Base-by-base conservation (phyloP, 306 rosid species). In the Carpinus fangiana region DNA sequence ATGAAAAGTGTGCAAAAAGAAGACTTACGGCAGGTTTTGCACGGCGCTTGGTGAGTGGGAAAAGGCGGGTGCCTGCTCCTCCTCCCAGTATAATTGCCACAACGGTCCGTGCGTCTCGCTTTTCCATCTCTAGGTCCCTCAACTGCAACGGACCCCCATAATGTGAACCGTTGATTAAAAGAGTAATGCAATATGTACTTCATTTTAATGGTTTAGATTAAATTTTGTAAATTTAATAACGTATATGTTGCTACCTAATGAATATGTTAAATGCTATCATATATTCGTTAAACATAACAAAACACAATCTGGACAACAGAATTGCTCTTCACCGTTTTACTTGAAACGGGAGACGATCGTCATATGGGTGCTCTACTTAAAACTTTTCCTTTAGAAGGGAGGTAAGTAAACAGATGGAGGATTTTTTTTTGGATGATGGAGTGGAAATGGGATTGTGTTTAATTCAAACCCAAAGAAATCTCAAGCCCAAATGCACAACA, bases 11-110 rank as follows among this genome's bases (percentile, higher is more conserved):
- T 47, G 51, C 67, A 57, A 51, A 60, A 66, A 41, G 48, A 51
- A 50, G 80, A 85, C 88, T 82, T 77, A 89, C 98, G 21, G 98
- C 98, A 62, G 98, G 98, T 72, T 95, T 95, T 73, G 98, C 98
- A 7, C 98, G 92, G 12, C 93, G 86, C 84, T 86, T 95, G 34
- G 98, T 95, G 79, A 95, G 93, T 69, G 98, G 98, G 76, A 90
- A 95, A 73, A 95, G 95, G 60, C 98, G 94, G 67, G 98, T 92
- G 18, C 98, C 98, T n/a, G 98, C 98, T 84, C 98, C 98, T 81
- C 98, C 98, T 48, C 98, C 98, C 3, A 95, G 85, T 53, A 95
- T 92, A 65, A 95, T 65, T 34, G 98, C 98, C 77, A 91, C 89
- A 51, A 90, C 97, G 12, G 98, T 89, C 70, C 88, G 83, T 43